phyloP scores from a whole-genome alignment of 2,329 filamentous ascomycete genomes.

The Aspergillus ochraceoroseus region DNA sequence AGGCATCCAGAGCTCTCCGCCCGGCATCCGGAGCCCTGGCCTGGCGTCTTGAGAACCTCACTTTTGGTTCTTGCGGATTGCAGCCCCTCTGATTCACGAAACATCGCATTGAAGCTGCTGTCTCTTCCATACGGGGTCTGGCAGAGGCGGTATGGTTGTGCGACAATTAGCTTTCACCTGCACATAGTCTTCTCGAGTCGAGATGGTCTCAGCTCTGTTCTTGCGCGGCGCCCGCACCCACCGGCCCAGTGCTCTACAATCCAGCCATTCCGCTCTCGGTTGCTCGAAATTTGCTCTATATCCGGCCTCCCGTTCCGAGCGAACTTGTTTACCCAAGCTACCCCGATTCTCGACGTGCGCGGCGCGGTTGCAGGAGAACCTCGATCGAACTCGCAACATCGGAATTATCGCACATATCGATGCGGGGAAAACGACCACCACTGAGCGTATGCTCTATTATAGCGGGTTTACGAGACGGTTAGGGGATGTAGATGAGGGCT shows the following conservation, averaged over 20 bases:
- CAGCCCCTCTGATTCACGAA: too few relatives aligned
- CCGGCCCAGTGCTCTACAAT: conserved; percentile 17
- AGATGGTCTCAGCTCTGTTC: conserved; percentile 32
- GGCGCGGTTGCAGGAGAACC: conserved; percentile 26
- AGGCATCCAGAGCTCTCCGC: conserved; percentile 18
- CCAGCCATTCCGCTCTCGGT: conserved; percentile 7
- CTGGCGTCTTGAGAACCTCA: conserved; percentile 15
- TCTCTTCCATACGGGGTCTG: too few relatives aligned
- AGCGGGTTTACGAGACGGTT: conserved; percentile 83
- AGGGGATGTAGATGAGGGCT: conserved; percentile 93
- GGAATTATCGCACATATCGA: conserved; percentile 98
- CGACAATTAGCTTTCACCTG: too few relatives aligned
- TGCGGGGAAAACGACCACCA: conserved; percentile 97
- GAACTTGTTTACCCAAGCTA: background rate
- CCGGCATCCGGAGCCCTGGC: conserved; percentile 6
- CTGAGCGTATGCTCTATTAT: conserved; percentile 98
- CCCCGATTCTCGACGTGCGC: conserved; percentile 30
- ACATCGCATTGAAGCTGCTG: too few relatives aligned
- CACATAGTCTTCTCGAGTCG: too few relatives aligned
- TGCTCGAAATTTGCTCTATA: conserved; percentile 6
- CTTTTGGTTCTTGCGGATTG: too few relatives aligned
- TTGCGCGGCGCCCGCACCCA: conserved; percentile 27
- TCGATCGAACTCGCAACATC: conserved; percentile 78
- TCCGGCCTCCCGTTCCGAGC: background rate
- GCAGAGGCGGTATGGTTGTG: too few relatives aligned